phyloP scores from a whole-genome alignment of 1,284 basidiomycete genomes.

The Rhodotorula sp. region DNA sequence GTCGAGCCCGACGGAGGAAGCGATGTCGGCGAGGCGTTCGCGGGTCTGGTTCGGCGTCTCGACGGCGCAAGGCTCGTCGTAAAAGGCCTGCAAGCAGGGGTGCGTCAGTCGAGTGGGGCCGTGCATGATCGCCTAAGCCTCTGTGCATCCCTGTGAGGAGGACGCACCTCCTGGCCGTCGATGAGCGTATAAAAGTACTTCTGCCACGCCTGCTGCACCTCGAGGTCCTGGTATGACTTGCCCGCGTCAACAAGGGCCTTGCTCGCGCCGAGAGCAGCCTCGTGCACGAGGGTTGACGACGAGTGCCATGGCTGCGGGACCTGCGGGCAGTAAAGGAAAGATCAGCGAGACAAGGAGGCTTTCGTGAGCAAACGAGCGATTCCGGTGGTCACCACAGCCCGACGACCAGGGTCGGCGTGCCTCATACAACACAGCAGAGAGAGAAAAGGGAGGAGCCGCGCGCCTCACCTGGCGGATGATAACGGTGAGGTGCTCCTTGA shows the following conservation, averaged over 20 bases:
- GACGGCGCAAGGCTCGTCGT: constrained; percentile 48
- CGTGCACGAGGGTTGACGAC: constrained; percentile 50
- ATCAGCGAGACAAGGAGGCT: too few relatives aligned
- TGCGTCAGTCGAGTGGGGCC: background rate
- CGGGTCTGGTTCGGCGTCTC: constrained; percentile 51
- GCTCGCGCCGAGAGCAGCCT: constrained; percentile 50
- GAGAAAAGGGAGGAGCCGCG: background rate
- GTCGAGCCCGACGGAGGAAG: constrained; percentile 46
- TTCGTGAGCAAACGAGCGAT: too few relatives aligned
- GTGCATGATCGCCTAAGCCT: too few relatives aligned
- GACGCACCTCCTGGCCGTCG: constrained; percentile 42
- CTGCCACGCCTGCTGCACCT: constrained; percentile 46
- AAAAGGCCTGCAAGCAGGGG: constrained; percentile 46
- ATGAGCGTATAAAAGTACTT: constrained; percentile 51
- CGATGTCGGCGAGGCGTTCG: constrained; percentile 50
- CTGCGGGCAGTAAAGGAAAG: too few relatives aligned
- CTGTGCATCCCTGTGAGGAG: background rate
- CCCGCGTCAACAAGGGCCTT: constrained; percentile 48
- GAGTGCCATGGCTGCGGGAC: constrained; percentile 45
- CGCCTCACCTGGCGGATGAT: constrained; percentile 48
- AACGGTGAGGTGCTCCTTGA: constrained; percentile 47
- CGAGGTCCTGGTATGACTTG: constrained; percentile 41
- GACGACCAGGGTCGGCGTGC: too few relatives aligned
- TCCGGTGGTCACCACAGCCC: too few relatives aligned
- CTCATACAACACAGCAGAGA: too few relatives aligned